Evolutionary conservation across 108 stramenopile genomes (phyloP), one percentile per base, ranked within the genome.

Genomic region (Epithemia pelagica): DNA sequence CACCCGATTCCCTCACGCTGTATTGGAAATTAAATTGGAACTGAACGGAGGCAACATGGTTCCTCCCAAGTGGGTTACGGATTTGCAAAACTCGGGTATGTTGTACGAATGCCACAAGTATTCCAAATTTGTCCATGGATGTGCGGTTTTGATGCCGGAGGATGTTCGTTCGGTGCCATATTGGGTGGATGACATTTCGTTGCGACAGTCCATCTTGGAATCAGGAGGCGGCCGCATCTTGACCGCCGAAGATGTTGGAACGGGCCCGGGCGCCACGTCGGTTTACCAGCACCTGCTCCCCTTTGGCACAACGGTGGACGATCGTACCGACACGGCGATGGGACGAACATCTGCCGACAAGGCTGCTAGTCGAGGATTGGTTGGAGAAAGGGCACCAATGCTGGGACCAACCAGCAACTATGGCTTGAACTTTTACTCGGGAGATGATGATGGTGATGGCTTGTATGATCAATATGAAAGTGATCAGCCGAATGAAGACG

Each of bases 21-120:
- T 98, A 29, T 68, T 98, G 62, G 98, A 98, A 74, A 87, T 98
- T 55, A 98, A 98, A 73, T 74, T 98, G 53, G 94, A 96, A 64
- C 62, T 97, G 26, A 91, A 87, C 74, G 96, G 92, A 56, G 95
- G 80, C 37, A 82, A 81, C 37, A 61, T 84, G 81, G 58, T 81
- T 29, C 94, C 92, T 30, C 92, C 97, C 15, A 69, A 90, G 56
- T 98, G 97, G 97, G 95, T 98, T 23, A 79, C 81, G 7, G 90
- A 96, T 59, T 76, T 97, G 72, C 87, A 96, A 67, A 87, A 88
- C 59, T 84, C 80, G 54, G 96, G 95, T 8, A 72, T 95, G 70
- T 67, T 96, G 29, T 88, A 90, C 63, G 93, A 95, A 65, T 95
- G 96, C 26, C 95, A 96, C 75, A 98, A 98, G 70, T 97, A 95